Base-by-base conservation (phyloP, 306 rosid species). In the Abrus precatorius region DNA sequence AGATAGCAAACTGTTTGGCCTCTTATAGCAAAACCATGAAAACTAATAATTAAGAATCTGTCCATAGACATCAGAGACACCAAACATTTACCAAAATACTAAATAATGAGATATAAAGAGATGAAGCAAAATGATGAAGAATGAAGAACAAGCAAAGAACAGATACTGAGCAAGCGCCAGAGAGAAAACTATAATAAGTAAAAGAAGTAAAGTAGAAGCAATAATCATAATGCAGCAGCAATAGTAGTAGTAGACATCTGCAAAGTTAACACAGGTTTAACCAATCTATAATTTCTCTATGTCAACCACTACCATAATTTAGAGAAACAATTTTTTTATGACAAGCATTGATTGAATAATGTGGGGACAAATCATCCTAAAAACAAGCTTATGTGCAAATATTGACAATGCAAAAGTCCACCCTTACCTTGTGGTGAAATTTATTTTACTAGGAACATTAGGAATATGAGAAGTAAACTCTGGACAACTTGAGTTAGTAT, bases 341-440 rank as follows among this genome's bases (percentile, higher is more conserved):
- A 13, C 36, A 52, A 47, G 52, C 49, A 63, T 48, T 62, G 38
- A 76, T 76, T 47, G 65, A 9, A 7, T 29, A 56, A 9, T 59
- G 65, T 29, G 65, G 9, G 65, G 38, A 59, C 40, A 38, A 59
- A 59, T 9, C 65, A 29, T 59, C 65, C 65, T 30, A 29, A 59
- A 29, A 30, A 54, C 60, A 56, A 28, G 9, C 33, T 56, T 27
- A 9, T 28, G 13, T 56, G 20, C 7, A 56, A 56, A 28, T 29
- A 56, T 27, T 56, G 61, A 27, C 61, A 20, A 55, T 6, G 36
- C 36, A 56, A 55, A 20, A 55, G 7, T 32, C 32, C 28, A 27
- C 2, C 62, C 62, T 28, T 27, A 56, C 34, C 12, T 28, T 56
- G 36, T 56, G 12, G 12, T 27, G 62, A 56, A 56, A 27, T 8